These are phyloP conservation scores for Xylariales sp. DNA, from an alignment of 2,329 filamentous ascomycete genomes.

Conservation along the genomic window DNA sequence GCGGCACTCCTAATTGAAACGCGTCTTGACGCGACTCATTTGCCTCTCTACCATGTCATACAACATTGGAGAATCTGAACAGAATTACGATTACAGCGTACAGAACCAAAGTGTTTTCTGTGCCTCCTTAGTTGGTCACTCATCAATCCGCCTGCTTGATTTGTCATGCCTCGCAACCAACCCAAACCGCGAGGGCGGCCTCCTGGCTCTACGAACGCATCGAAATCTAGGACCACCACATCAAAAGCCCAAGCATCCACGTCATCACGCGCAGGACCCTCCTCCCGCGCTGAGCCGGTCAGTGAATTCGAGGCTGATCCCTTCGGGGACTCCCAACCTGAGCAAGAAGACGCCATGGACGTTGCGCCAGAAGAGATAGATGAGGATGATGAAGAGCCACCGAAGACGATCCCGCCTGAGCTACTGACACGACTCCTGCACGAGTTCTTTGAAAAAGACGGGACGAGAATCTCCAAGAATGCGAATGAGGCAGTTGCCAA, in stretches of 20 bases:
- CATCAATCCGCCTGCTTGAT: slow-evolving; percentile 7
- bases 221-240: slow-evolving; percentile 13
- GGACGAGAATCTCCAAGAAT: slow-evolving; percentile 70
- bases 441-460: slow-evolving; percentile 69
- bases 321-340: slow-evolving; percentile 20
- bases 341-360: slow-evolving; percentile 19
- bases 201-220: slow-evolving; percentile 13
- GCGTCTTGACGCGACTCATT: neutral
- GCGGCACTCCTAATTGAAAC: no score
- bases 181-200: slow-evolving; percentile 29
- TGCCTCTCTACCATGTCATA: no score
- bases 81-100: no score
- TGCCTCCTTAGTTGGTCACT: neutral
- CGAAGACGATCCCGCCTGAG: slow-evolving; percentile 61
- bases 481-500: slow-evolving; percentile 73
- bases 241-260: slow-evolving; percentile 11
- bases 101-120: no score
- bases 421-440: slow-evolving; percentile 74
- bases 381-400: slow-evolving; percentile 31
- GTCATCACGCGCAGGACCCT: no score
- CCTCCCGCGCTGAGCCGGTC: no score
- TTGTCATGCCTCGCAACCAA: slow-evolving; percentile 40
- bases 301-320: no score
- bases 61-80: no score
- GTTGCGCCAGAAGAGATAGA: slow-evolving; percentile 21